Evolutionary conservation across 2,329 filamentous ascomycete species (phyloP), one percentile per base, ranked within the genome.

Genomic region (Aspergillus caelatus): DNA sequence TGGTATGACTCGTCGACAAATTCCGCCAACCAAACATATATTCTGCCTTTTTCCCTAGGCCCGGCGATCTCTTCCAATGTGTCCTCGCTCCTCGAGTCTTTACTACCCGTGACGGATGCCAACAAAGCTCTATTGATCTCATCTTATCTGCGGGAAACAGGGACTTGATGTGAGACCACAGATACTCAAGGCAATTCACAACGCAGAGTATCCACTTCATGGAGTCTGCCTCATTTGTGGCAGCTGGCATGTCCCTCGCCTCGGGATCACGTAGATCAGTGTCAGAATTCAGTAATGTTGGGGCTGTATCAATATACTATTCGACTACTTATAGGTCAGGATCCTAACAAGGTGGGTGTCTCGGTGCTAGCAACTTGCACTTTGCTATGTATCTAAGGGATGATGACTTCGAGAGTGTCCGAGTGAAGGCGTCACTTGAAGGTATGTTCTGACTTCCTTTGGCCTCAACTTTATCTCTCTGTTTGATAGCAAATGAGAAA

Each of bases 151-250:
- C 46, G 41, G 10, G 62, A 64, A 45, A 66, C 62, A 39, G 62
- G 62, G 5, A 64, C 56, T 9, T 64, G 62, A 64, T 66, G 64
- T n/a, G 66, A 67, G 52, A 66, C 66, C 9, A 67, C 66, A n/a
- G 58, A 67, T 58, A 64, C 64, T 2, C 53, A 66, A 62, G 34
- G 60, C 64, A 65, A 30, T 67, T 66, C 46, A 66, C 63, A 2
- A 23, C 62, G 30, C 48, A 54, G 23, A 64, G 57, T 32, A 55
- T 65, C 14, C 57, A 66, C 36, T 12, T 53, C 19, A 61, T 67
- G 57, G 41, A 55, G 16, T 66, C 65, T 1, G 32, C 45, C 5
- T 19, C 63, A 23, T 67, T 67, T 41, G 30, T 54, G 23, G 65
- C 65, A 21, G 52, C 65, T 32, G 65, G 60, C 7, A 56, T 66